Percentiles rank a stretch among this genome's conserved stretches.
phyloP scores from a whole-genome alignment of 805 yeast species.

The Suhomyces prunicola region DNA sequence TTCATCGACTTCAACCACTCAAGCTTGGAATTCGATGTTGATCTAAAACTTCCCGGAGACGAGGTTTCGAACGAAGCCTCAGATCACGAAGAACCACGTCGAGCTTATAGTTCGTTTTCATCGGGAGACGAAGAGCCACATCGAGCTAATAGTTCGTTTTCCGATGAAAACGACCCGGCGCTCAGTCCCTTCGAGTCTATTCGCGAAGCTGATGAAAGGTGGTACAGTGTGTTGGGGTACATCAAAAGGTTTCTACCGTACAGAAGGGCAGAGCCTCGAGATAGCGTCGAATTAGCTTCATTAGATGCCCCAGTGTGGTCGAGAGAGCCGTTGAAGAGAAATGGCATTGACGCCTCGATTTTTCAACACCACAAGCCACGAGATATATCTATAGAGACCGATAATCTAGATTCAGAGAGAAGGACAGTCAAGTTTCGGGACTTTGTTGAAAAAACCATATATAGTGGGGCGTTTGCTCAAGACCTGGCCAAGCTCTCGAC shows the following conservation, averaged over 20 bases:
- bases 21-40: slow-evolving; percentile 6
- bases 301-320: not conserved
- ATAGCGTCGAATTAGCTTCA: not conserved
- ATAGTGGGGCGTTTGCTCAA: slow-evolving; percentile 5
- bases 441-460: slow-evolving; percentile 14
- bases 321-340: not conserved
- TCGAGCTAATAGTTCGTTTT: no score
- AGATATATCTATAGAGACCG: no score
- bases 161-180: not conserved
- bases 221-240: not conserved
- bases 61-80: not conserved
- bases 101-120: no score
- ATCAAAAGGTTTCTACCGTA: not conserved
- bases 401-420: not conserved
- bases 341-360: not conserved
- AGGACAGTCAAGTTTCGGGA: slow-evolving; percentile 13
- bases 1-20: slow-evolving; percentile 6
- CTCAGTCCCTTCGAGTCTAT: not conserved
- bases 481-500: not conserved
- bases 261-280: not conserved
- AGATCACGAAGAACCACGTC: no score
- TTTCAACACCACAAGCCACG: no score
- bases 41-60: not conserved
- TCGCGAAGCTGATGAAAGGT: not conserved
- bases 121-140: no score